Conservation (phyloP, 306 rosid species). For the Glycine latifolia region DNA sequence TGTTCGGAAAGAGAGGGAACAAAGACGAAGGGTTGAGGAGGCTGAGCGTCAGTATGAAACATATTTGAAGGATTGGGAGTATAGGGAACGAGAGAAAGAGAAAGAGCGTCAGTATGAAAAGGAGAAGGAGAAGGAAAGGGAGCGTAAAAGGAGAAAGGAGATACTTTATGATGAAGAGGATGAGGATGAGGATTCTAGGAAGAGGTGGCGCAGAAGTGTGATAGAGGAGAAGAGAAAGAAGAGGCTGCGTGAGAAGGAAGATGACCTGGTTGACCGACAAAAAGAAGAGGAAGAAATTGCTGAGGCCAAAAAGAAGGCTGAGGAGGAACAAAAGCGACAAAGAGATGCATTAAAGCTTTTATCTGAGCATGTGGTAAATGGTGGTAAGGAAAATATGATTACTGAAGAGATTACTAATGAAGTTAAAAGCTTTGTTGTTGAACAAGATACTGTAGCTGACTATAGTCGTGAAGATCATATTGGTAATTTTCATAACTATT, state of each 20-base stretch:
- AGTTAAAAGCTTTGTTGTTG: conserved; percentile 52
- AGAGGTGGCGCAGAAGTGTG: conserved; percentile 88
- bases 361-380: conserved; percentile 55
- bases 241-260: conserved; percentile 89
- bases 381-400: conserved; percentile 50
- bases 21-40: conserved; percentile 86
- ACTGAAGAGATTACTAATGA: conserved; percentile 60
- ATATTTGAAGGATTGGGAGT: conserved; percentile 94
- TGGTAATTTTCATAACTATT: conserved; percentile 54
- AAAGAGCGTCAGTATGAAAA: conserved; percentile 92
- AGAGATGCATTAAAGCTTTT: conserved; percentile 67
- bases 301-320: conserved; percentile 79
- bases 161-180: conserved; percentile 90
- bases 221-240: conserved; percentile 93
- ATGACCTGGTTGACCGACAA: conserved; percentile 77
- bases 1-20: conserved; percentile 93
- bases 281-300: conserved; percentile 92
- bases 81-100: conserved; percentile 93
- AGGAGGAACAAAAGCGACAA: conserved; percentile 74
- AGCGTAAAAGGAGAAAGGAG: conserved; percentile 91
- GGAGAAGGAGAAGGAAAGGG: conserved; percentile 95
- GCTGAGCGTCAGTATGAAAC: conserved; percentile 90
- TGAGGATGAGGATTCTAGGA: conserved; percentile 94
- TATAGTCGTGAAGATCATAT: conserved; percentile 59
- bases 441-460: conserved; percentile 55